Evolutionary conservation across 2,329 filamentous ascomycete species (phyloP), one percentile per base, ranked within the genome.

Genomic region (Aureobasidium sp.): DNA sequence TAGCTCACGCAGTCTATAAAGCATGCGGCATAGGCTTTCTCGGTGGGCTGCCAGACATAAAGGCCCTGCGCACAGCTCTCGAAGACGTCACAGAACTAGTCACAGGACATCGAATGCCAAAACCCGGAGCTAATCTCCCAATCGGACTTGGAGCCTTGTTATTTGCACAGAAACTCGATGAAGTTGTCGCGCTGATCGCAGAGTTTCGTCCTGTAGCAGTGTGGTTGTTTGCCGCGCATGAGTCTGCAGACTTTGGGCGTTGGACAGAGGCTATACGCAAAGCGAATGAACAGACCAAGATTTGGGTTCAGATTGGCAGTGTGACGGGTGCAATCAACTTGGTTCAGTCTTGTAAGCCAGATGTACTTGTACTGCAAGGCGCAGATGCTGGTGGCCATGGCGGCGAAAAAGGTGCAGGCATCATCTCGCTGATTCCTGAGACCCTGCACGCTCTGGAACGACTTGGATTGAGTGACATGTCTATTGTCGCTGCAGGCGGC

Each of bases 361-460:
- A 87, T 68, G 82, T 82, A 13, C 64, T 88, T 1, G 81, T 87
- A 8, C 76, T 83, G 2, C 86, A 88, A 70, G 85, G 85, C 2
- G 76, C 77, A 3, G 85, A 88, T 71, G 85, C 85, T 0, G 85
- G 85, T 5, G 86, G 85, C 0, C 85, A 88, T 69, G 84, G 86
- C 64, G 81, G 81, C 55, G 77, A 77, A 0, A 72, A 73, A 26
- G 83, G 82, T 1, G 79, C 81, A 0, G 78, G 84, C 7, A 73
- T 87, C 5, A 72, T 87, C 5, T 77, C 78, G 2, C 71, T 87
- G 5, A 71, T 88, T 43, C 83, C 84, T 0, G 85, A 87, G 72
- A 77, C 85, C 10, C 69, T 69, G 47, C 77, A 79, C 61, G 75
- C 80, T 63, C 66, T 86, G 24, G 44, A 61, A 6, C 51, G 51